A percentile compares a stretch with the other conserved stretches of the same genome.
These are phyloP conservation scores for Debaryomyces coudertii DNA, from an alignment of 1,139 yeast species.

Conservation along the genomic window DNA sequence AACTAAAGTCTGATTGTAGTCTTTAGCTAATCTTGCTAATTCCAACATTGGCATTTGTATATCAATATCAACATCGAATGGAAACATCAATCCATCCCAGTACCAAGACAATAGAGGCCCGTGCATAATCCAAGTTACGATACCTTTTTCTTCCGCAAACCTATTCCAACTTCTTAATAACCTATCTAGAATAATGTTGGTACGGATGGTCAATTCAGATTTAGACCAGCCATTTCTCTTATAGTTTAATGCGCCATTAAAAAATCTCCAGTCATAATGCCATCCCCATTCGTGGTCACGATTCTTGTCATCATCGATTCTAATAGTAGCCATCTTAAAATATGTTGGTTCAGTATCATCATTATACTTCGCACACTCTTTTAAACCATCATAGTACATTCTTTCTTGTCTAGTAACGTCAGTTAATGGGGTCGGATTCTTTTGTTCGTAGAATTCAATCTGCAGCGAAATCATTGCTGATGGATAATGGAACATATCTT, in stretches of 20 bases:
- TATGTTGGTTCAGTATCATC: constrained; percentile 32
- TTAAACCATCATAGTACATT: constrained; percentile 29
- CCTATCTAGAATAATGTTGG: constrained; percentile 31
- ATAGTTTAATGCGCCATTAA: constrained; percentile 38
- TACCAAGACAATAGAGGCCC: constrained; percentile 36
- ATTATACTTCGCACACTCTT: constrained; percentile 22
- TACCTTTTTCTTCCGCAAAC: constrained; percentile 35
- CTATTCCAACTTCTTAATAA: constrained; percentile 26
- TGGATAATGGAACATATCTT: constrained; percentile 28
- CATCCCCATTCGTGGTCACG: constrained; percentile 37
- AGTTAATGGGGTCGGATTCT: constrained; percentile 10
- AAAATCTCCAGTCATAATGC: constrained; percentile 47
- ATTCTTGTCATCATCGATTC: constrained; percentile 27
- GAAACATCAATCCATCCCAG: constrained; percentile 55
- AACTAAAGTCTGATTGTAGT: constrained; percentile 45
- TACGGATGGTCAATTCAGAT: constrained; percentile 27
- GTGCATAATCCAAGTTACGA: constrained; percentile 34
- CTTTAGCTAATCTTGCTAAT: constrained; percentile 40
- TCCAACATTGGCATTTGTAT: constrained; percentile 44
- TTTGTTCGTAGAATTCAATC: constrained; percentile 21
- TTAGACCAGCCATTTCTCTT: constrained; percentile 31
- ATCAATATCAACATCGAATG: constrained; percentile 60
- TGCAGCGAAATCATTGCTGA: constrained; percentile 22
- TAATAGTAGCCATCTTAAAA: constrained; percentile 37
- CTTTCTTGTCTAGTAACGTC: constrained; percentile 22